Evolutionary conservation across 2,329 filamentous ascomycete species (phyloP), one percentile per base, ranked within the genome.

Genomic region (Fusarium penzigii): DNA sequence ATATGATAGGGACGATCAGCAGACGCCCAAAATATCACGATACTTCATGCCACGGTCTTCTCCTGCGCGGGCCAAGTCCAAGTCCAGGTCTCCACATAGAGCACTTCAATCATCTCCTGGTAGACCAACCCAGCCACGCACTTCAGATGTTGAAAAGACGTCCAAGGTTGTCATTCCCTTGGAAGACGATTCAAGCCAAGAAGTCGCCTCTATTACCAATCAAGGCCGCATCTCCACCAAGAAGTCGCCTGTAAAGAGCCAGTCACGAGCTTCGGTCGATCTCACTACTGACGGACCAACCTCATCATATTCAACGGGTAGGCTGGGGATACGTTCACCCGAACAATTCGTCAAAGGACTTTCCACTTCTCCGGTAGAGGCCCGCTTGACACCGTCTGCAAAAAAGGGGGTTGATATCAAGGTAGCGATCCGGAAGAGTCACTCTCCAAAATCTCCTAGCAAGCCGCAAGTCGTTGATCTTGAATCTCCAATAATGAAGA

Each of bases 141-240:
- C 41, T 44, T 46, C 49, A 38, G 53, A 17, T 41, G 48, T 52
- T 25, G 52, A 48, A 25, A 53, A 58, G 39, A 52, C 57, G 29
- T 44, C 52, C 16, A 55, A 61, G 39, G 55, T 63, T 9, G 42
- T 54, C 17, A 48, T 39, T 12, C 56, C 51, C 36, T 54, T 64
- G 25, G 56, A 58, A 17, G 58, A 62, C 17, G 52, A 61, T 39
- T 55, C 61, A 8, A 54, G 51, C 39, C 48, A 58, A 13, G 63
- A 56, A 17, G 49, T 51, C 32, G 46, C 48, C 39, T 58, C 55
- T 36, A 52, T 50, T 44, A 56, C 60, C 38, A 51, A 44, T 16
- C 54, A 64, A 29, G 50, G 50, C 9, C 58, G 56, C 39, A 52
- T 56, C 48, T 67, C 64, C 13, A 63, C 64, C 14, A 56, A 46